Percentiles rank a stretch among this genome's conserved stretches.
Conservation (phyloP, 208 protist species). For the Naegleria gruberi region DNA sequence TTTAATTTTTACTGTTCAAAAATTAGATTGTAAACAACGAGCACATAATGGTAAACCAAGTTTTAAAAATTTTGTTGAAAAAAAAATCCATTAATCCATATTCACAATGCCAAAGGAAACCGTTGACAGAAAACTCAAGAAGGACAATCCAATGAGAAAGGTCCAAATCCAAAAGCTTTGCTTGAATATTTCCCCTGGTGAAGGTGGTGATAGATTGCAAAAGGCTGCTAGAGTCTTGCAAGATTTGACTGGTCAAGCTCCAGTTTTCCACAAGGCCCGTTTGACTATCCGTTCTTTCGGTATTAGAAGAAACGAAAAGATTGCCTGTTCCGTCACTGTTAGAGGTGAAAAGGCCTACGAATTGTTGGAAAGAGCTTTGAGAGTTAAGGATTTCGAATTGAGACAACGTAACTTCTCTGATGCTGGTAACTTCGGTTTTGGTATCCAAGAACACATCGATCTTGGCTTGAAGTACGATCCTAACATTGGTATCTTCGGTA, state of each 20-base stretch:
- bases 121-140: conserved; percentile 56
- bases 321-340: conserved; percentile 96
- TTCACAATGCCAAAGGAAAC: neutral
- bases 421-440: conserved; percentile 99
- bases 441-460: conserved; percentile 99
- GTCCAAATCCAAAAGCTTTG: conserved; percentile 97
- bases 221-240: conserved; percentile 97
- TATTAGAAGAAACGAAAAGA: conserved; percentile 99
- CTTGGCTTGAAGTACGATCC: conserved; percentile 99
- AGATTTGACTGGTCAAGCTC: conserved; percentile 95
- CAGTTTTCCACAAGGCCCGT: conserved; percentile 92
- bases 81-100: neutral
- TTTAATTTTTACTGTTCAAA: no score
- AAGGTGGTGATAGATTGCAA: conserved; percentile 95
- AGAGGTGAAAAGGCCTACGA: conserved; percentile 98
- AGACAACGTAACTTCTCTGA: conserved; percentile 86
- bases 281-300: conserved; percentile 97
- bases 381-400: conserved; percentile 99
- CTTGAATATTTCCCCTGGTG: conserved; percentile 99
- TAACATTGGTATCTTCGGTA: conserved; percentile 96
- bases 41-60: no score
- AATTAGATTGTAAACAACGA: no score
- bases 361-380: conserved; percentile 95
- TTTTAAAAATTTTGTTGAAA: conserved; percentile 7
- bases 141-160: conserved; percentile 88